These are phyloP conservation scores for Xanthoconium separans DNA, from an alignment of 1,284 basidiomycete species.

Conservation along the genomic window DNA sequence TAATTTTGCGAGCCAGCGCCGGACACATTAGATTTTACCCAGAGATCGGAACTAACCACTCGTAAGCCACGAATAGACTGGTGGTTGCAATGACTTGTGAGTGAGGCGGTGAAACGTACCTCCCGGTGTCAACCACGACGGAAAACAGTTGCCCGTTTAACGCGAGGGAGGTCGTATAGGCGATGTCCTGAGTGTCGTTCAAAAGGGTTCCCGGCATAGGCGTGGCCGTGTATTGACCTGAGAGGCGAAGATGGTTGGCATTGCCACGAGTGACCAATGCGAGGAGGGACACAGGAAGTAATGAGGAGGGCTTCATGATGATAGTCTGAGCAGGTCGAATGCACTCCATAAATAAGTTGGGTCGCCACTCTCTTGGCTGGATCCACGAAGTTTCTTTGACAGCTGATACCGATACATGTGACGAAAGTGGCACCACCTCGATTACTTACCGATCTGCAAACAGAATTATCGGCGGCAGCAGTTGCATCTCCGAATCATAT, in stretches of 20 bases:
- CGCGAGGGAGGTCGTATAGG: constrained; percentile 53
- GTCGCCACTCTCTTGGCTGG: too few relatives aligned
- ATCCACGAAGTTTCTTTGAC: too few relatives aligned
- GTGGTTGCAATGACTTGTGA: background rate
- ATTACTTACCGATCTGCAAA: too few relatives aligned
- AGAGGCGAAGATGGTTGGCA: constrained; percentile 19
- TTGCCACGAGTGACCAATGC: background rate
- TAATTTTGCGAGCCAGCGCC: constrained; percentile 16
- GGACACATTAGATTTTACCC: constrained; percentile 21
- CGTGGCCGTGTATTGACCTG: constrained; percentile 14
- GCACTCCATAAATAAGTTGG: too few relatives aligned
- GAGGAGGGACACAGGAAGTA: constrained; percentile 15
- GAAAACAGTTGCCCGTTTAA: constrained; percentile 49
- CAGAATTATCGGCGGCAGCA: too few relatives aligned
- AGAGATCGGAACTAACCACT: constrained; percentile 28
- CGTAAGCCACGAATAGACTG: background rate
- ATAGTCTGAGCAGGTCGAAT: too few relatives aligned
- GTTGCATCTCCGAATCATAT: too few relatives aligned
- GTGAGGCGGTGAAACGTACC: constrained; percentile 45
- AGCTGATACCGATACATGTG: too few relatives aligned
- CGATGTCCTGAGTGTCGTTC: constrained; percentile 41
- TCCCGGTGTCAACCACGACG: constrained; percentile 67
- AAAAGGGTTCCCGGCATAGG: constrained; percentile 14
- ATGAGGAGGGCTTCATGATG: too few relatives aligned
- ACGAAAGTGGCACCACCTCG: too few relatives aligned